These are phyloP conservation scores for Francoa sonchifolia DNA, from an alignment of 441 rosid genomes.

Conservation along the genomic window DNA sequence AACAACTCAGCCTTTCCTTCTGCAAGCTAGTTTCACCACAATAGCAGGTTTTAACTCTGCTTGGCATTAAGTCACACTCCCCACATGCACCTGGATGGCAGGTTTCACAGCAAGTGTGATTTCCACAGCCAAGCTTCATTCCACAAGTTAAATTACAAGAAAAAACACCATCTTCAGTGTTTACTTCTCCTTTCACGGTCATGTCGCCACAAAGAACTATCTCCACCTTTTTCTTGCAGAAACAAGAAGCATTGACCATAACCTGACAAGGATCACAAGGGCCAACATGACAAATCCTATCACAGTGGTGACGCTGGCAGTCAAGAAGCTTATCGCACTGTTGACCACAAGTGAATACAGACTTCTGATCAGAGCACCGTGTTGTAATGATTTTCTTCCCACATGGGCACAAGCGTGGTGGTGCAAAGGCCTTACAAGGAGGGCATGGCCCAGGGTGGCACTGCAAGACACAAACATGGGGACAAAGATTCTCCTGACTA, in stretches of 20 bases:
- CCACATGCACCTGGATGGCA: constrained; percentile 93
- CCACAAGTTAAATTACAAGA: constrained; percentile 59
- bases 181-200: constrained; percentile 69
- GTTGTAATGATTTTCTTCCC: constrained; percentile 72
- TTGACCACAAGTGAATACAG: constrained; percentile 72
- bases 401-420: constrained; percentile 77
- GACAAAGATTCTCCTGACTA: constrained; percentile 58
- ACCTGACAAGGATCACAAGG: constrained; percentile 74
- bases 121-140: constrained; percentile 53
- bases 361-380: constrained; percentile 79
- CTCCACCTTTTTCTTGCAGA: constrained; percentile 73
- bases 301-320: constrained; percentile 72
- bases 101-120: constrained; percentile 49
- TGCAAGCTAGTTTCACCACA: constrained; percentile 75
- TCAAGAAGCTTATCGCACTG: constrained; percentile 68
- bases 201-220: constrained; percentile 72
- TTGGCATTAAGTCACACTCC: constrained; percentile 63
- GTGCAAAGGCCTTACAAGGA: constrained; percentile 94
- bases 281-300: constrained; percentile 66
- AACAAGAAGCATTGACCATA: constrained; percentile 60
- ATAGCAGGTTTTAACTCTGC: constrained; percentile 53
- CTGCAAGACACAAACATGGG: constrained; percentile 89
- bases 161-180: constrained; percentile 63
- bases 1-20: constrained; percentile 66
- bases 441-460: constrained; percentile 99